phyloP scores from a whole-genome alignment of 2,329 filamentous ascomycete species.

The Paraphaeosphaeria sporulosa region DNA sequence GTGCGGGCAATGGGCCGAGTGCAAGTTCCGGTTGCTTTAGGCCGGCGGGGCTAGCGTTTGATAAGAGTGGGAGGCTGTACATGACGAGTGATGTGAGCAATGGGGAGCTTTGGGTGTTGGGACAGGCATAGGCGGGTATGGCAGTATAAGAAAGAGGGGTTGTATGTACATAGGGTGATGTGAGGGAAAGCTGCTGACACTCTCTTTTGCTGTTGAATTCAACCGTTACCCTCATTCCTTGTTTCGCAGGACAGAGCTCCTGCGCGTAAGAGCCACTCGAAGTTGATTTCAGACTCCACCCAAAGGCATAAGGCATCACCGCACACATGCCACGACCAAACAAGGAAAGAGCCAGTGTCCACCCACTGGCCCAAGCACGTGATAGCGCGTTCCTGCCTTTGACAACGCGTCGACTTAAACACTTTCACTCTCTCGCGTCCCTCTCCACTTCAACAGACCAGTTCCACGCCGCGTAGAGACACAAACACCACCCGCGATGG shows the following conservation, averaged over 20 bases:
- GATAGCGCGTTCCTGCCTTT: not conserved
- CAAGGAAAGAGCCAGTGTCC: not conserved
- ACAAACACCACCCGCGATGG: not conserved
- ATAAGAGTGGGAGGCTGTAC: constrained; percentile 62
- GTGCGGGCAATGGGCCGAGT: constrained; percentile 53
- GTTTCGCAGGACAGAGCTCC: too few relatives aligned
- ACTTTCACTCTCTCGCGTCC: not conserved
- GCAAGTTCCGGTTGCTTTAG: constrained; percentile 62
- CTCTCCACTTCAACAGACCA: not conserved
- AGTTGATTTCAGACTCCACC: not conserved
- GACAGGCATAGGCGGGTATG: constrained; percentile 22
- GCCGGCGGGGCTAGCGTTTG: constrained; percentile 64
- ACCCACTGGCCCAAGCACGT: not conserved
- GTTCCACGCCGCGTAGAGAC: not conserved
- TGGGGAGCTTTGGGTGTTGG: constrained; percentile 43
- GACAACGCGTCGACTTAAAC: not conserved
- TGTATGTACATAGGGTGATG: not conserved
- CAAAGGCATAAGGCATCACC: not conserved
- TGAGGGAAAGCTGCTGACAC: too few relatives aligned
- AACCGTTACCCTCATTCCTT: not conserved
- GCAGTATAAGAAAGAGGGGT: not conserved
- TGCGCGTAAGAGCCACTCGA: too few relatives aligned
- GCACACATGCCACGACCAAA: not conserved
- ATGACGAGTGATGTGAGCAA: constrained; percentile 62
- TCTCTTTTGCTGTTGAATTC: not conserved